A percentile compares a stretch with the other conserved stretches of the same genome.
Conservation (phyloP, 2,329 filamentous ascomycete species). For the Sporothrix sp. region DNA sequence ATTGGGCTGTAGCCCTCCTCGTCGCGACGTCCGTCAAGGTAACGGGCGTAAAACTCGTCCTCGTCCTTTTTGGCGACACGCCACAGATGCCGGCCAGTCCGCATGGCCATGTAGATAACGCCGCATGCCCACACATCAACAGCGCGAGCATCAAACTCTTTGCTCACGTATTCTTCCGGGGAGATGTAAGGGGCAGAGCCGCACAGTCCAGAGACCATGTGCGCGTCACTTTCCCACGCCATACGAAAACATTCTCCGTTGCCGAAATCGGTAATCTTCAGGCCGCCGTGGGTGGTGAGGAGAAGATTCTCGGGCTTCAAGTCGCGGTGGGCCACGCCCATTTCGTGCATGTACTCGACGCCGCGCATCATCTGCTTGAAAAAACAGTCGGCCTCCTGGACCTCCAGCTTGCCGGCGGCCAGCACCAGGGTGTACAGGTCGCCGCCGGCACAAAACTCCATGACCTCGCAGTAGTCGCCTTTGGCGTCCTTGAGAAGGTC, state of each 20-base stretch:
- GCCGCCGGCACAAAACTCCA: constrained; percentile 97
- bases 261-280: constrained; percentile 98
- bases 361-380: constrained; percentile 99
- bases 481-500: constrained; percentile 93
- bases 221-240: constrained; percentile 97
- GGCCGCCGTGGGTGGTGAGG: constrained; percentile 78
- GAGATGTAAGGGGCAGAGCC: constrained; percentile 96
- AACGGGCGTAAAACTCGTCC: constrained; percentile 93
- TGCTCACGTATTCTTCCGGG: constrained; percentile 89
- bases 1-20: constrained; percentile 96
- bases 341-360: constrained; percentile 98
- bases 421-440: constrained; percentile 92
- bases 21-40: constrained; percentile 83
- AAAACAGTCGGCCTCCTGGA: constrained; percentile 89
- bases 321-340: constrained; percentile 96
- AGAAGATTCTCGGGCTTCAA: constrained; percentile 95
- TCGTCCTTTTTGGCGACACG: constrained; percentile 93
- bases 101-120: constrained; percentile 99
- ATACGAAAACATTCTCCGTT: constrained; percentile 99
- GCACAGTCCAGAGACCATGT: constrained; percentile 96
- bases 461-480: constrained; percentile 96
- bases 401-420: constrained; percentile 82
- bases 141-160: constrained; percentile 93
- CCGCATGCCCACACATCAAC: constrained; percentile 98
- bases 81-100: constrained; percentile 92